Evolutionary conservation across 139 green algal genomes (phyloP), one percentile per base, ranked within the genome.

Genomic region (Tetradesmus obliquus): DNA sequence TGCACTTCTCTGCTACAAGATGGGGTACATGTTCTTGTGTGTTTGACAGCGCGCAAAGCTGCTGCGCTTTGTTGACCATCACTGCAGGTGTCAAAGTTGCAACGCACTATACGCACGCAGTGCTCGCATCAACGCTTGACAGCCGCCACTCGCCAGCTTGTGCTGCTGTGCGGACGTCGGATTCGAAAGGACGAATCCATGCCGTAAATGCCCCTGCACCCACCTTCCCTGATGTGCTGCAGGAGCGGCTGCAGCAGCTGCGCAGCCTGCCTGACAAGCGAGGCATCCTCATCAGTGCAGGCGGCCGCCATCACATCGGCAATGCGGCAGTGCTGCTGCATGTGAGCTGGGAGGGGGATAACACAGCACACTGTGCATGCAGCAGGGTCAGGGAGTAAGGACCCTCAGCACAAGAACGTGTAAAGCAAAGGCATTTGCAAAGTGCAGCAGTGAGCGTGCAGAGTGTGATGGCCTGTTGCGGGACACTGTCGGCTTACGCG

Each of bases 211-310:
- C 74, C 7, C 3, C 74, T 54, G 74, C 74, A 82, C 5, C 8
- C 3, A 24, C 32, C 9, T 22, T 58, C 2, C 3, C 55, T 69
- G 53, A 53, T 86, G 83, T 83, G 66, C 71, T 66, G 53, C 87
- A 91, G 87, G 69, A 10, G 15, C 71, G 87, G 8, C 6, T 91
- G 45, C 4, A 83, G 76, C 69, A 83, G 71, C 71, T 91, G 71
- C 45, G 71, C 8, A 74, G 24, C 1, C 53, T 71, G 2, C 87
- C 45, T 13, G 71, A 91, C 32, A 24, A 72, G 51, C 53, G 53
- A 20, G 87, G 87, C 54, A 91, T 91, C 6, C 55, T 91, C 17
- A 76, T 91, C 54, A 85, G 72, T 58, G 87, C 87, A 32, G 87
- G 87, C 72, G 74, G 74, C 22, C 87, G 72, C 15, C 72, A 74